Evolutionary conservation across 306 rosid species (phyloP), one percentile per base, ranked within the genome.

Genomic region (Dryas drummondii): DNA sequence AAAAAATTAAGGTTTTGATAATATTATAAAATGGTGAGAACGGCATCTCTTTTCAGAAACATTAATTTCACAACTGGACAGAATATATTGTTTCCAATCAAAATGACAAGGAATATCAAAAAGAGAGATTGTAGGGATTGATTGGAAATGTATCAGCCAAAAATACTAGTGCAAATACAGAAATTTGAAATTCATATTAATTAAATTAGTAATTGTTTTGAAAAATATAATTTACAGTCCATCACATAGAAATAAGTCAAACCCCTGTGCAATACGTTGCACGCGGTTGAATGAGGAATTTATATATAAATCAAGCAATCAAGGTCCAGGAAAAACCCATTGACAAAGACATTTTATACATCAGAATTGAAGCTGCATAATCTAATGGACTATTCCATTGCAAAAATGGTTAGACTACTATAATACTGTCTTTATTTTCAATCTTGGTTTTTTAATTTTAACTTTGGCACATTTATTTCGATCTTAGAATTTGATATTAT

Each of bases 341-440:
- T 51, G 55, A 62, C 47, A 37, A 62, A 8, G 9, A 46, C 6
- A 46, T 8, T 5, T 46, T 5, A 46, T 8, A 5, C 4, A 46
- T 8, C 9, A 46, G 9, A 8, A 14, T 37, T 13, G 48, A 37
- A 14, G 67, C 26, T 40, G 37, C 37, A 1, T 32, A 2, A 32
- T 32, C 44, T 13, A 41, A 86, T 86, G 89, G 85, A 83, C 7
- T 27, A 48, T 81, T 72, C 87, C 59, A 16, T 54, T 9, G 80
- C 86, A 58, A 77, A 86, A 78, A 81, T 81, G 90, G 90, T 81
- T 67, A 76, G 80, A 76, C n/a, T 2, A 4, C 68, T 70, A 37
- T 13, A 48, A 16, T 0, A 54, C 47, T 1, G 37, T 16, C 2
- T 16, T 56, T 14, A 52, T 52, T 13, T 52, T 1, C 5, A 14